Evolutionary conservation across 1,284 basidiomycete genomes (phyloP), one percentile per base, ranked within the genome.

Genomic region (Malassezia japonica): DNA sequence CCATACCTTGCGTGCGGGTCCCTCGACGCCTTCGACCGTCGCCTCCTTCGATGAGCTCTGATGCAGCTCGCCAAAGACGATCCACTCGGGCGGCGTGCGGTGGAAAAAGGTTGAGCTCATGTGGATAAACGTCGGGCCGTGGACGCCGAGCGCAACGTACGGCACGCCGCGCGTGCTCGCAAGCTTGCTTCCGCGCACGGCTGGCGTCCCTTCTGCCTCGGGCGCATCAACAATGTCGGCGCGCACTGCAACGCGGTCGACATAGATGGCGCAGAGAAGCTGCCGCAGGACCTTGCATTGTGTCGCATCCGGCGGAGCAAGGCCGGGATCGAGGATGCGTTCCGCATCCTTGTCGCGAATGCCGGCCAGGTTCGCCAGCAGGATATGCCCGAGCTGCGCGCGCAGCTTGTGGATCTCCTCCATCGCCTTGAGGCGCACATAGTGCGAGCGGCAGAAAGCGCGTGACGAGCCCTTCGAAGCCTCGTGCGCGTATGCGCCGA

Each of bases 371-470:
- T 57, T 40, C 2, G 62, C 55, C 3, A 53, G 40, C 27, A 72
- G 62, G 21, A 72, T 41, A 16, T 50, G 52, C 39, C 62, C 60
- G 78, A 82, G 63, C 81, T 86, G 94, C 0, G 82, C 79, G 33
- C 91, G 82, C n/a, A 99, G 79, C 74, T 98, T 96, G 74, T 92
- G 91, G 35, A 96, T 94, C 76, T 99, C 94, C 75, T 95, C 87
- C 91, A 99, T 98, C 0, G 90, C 87, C 79, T 96, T 96, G 1
- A 80, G 79, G 50, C 90, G 78, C n/a, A 96, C 82, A 66, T 94
- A 98, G 74, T 96, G 87, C 42, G 86, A 81, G 7, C 77, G 74
- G 74, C 94, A 98, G 74, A 98, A 99, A 20, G 79, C 73, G 6
- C 48, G 33, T 0, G 82, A 82, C 18, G 84, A 84, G 2, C 86